Conservation (phyloP, 2,329 filamentous ascomycete species). For the Atkinsonella hypoxylon region DNA sequence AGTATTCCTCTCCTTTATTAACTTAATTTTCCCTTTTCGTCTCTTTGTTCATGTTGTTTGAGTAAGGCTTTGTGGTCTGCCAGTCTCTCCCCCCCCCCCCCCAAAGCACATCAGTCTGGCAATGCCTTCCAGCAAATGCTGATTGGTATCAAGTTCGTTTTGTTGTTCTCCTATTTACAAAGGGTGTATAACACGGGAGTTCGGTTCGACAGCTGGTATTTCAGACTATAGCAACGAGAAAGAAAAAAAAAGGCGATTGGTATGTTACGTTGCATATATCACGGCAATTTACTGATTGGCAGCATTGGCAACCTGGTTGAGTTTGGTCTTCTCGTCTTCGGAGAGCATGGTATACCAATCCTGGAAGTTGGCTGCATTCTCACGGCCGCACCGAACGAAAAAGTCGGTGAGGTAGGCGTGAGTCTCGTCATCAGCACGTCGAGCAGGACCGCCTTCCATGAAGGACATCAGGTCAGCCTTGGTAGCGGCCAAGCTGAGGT, state of each 20-base stretch:
- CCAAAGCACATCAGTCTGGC: neutral
- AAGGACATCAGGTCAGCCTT: constrained; percentile 74
- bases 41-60: neutral
- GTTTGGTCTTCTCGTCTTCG: constrained; percentile 44
- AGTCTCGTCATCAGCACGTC: constrained; percentile 80
- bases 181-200: neutral
- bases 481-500: constrained; percentile 57
- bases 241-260: too few relatives aligned
- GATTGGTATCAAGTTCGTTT: neutral
- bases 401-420: constrained; percentile 75
- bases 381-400: constrained; percentile 51
- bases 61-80: neutral
- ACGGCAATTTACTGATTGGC: neutral
- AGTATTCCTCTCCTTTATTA: too few relatives aligned
- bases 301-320: constrained; percentile 36
- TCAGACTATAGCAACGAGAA: too few relatives aligned
- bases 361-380: constrained; percentile 44
- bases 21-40: neutral
- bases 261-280: neutral
- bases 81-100: neutral
- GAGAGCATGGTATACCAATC: constrained; percentile 43
- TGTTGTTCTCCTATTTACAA: too few relatives aligned
- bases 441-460: constrained; percentile 44
- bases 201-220: too few relatives aligned
- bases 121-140: neutral